These are phyloP conservation scores for Trametes punicea DNA, from an alignment of 768 basidiomycete species.

Conservation along the genomic window DNA sequence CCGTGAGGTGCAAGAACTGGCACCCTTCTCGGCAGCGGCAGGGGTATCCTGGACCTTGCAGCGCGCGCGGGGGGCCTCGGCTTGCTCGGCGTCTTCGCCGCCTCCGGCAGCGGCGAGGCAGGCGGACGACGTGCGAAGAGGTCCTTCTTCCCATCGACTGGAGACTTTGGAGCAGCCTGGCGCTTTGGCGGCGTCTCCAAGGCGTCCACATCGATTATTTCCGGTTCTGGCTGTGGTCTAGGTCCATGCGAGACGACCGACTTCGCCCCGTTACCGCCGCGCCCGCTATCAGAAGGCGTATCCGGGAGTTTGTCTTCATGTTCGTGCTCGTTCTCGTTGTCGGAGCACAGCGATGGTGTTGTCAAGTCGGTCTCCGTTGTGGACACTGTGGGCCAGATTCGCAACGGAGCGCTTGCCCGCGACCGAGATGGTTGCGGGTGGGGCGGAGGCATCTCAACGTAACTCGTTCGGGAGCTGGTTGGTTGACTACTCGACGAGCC, in stretches of 20 bases:
- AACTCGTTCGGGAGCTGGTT: neutral
- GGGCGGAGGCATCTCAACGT: conserved; percentile 1
- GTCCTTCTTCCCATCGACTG: conserved; percentile 25
- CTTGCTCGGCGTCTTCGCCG: conserved; percentile 44
- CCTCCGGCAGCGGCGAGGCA: conserved; percentile 55
- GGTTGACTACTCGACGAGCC: neutral
- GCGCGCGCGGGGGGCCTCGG: conserved; percentile 53
- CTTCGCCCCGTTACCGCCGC: conserved; percentile 1
- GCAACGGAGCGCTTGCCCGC: conserved; percentile 7
- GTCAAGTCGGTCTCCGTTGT: conserved; percentile 39
- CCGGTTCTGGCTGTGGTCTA: conserved; percentile 4
- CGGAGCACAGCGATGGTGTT: conserved; percentile 74
- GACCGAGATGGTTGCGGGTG: conserved; percentile 11
- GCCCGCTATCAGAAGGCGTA: conserved; percentile 46
- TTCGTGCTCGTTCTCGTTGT: conserved; percentile 55
- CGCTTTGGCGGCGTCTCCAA: conserved; percentile 6
- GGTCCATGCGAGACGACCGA: neutral
- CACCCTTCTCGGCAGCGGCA: conserved; percentile 5
- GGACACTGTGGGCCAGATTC: conserved; percentile 34
- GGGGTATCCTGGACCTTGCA: conserved; percentile 9
- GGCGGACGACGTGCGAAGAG: conserved; percentile 61
- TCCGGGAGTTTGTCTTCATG: conserved; percentile 40
- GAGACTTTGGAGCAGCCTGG: neutral
- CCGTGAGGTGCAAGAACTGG: neutral
- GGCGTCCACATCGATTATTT: conserved; percentile 26